Evolutionary conservation across 177 flowering plant species (phyloP).

Genomic region (Tripterygium wilfordii): DNA sequence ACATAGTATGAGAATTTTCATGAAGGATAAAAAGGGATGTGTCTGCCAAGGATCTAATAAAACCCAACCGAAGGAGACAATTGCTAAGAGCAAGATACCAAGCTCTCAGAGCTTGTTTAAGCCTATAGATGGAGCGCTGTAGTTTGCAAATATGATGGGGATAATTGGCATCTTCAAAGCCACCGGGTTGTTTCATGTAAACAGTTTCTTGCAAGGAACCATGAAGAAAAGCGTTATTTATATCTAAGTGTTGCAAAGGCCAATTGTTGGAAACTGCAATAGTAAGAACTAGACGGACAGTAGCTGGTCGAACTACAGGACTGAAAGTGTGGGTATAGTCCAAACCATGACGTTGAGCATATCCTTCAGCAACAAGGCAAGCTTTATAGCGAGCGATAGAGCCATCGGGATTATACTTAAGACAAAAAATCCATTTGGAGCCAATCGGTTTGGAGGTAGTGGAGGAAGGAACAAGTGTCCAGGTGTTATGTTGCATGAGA

Average conservation of each 20-base stretch:
- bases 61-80: no score
- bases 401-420: background rate
- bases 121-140: background rate
- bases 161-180: background rate
- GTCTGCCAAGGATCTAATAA: no score
- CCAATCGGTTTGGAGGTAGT: background rate
- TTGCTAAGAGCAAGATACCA: no score
- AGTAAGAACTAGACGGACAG: background rate
- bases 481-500: background rate
- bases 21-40: no score
- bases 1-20: no score
- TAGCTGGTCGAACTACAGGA: background rate
- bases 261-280: background rate
- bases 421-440: background rate
- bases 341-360: background rate
- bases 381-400: background rate
- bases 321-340: background rate
- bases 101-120: background rate
- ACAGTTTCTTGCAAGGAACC: background rate
- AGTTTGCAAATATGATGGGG: background rate
- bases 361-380: background rate
- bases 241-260: background rate
- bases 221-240: background rate
- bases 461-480: background rate
- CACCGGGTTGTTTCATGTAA: background rate